Conservation (phyloP, 345 rosid species). For the Rhizophora mangle region DNA sequence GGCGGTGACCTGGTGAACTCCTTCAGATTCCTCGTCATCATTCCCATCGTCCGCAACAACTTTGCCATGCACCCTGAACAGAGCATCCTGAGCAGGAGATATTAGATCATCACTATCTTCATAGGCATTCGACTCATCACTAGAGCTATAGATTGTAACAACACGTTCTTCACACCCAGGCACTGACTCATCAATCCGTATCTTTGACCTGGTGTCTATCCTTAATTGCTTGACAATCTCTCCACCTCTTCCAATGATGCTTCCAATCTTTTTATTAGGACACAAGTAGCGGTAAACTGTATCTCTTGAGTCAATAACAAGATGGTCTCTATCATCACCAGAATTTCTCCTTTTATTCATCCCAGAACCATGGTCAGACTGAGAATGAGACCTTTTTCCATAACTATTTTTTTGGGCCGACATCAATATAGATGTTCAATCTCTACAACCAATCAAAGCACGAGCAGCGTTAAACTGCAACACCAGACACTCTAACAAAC, state of each 20-base stretch:
- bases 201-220: constrained; percentile 74
- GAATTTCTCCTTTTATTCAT: constrained; percentile 65
- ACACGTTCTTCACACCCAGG: constrained; percentile 86
- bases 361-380: constrained; percentile 62
- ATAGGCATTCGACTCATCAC: constrained; percentile 72
- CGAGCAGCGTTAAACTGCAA: not conserved
- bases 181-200: constrained; percentile 76
- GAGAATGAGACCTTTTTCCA: constrained; percentile 75
- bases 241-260: constrained; percentile 92
- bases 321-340: constrained; percentile 67
- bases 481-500: not conserved
- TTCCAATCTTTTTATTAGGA: constrained; percentile 82
- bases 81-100: constrained; percentile 89
- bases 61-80: constrained; percentile 81
- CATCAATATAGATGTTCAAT: constrained; percentile 26
- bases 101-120: constrained; percentile 55
- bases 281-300: constrained; percentile 84
- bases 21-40: constrained; percentile 59
- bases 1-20: constrained; percentile 57
- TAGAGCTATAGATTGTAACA: constrained; percentile 80
- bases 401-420: constrained; percentile 81
- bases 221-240: constrained; percentile 92
- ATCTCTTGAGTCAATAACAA: constrained; percentile 59
- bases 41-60: constrained; percentile 65
- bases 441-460: not conserved